A percentile compares a stretch with the other conserved stretches of the same genome.
phyloP scores from a whole-genome alignment of 331 rosid genomes.

The Phaseolus coccineus region DNA sequence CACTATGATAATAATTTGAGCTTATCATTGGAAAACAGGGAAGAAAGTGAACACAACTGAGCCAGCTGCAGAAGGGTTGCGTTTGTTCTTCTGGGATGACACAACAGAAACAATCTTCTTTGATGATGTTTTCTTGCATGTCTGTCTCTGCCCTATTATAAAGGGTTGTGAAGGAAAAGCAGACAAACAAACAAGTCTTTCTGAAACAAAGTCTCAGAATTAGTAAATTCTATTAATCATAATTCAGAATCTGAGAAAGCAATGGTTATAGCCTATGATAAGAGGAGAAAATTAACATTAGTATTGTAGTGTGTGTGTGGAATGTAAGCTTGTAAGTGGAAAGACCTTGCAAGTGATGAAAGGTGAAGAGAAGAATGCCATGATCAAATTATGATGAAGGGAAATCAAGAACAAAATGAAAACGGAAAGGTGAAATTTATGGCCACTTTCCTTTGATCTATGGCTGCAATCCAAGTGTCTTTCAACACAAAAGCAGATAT shows the following conservation, averaged over 20 bases:
- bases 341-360: slow-evolving; percentile 44
- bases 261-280: background rate
- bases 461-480: background rate
- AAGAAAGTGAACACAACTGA: slow-evolving; percentile 52
- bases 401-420: slow-evolving; percentile 18
- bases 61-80: slow-evolving; percentile 72
- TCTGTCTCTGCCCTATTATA: slow-evolving; percentile 30
- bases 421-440: slow-evolving; percentile 18
- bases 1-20: background rate
- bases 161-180: slow-evolving; percentile 47
- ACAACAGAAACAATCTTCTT: slow-evolving; percentile 62
- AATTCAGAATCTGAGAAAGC: background rate
- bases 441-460: slow-evolving; percentile 19
- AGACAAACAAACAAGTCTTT: slow-evolving; percentile 56
- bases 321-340: background rate
- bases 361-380: slow-evolving; percentile 41
- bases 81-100: slow-evolving; percentile 66
- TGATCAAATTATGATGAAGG: background rate
- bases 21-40: background rate
- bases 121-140: slow-evolving; percentile 52
- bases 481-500: background rate
- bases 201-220: slow-evolving; percentile 45
- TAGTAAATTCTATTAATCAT: background rate
- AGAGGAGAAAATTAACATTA: background rate
- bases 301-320: background rate